Base-by-base conservation (phyloP, 2,329 filamentous ascomycete species). In the Escovopsis sp. region DNA sequence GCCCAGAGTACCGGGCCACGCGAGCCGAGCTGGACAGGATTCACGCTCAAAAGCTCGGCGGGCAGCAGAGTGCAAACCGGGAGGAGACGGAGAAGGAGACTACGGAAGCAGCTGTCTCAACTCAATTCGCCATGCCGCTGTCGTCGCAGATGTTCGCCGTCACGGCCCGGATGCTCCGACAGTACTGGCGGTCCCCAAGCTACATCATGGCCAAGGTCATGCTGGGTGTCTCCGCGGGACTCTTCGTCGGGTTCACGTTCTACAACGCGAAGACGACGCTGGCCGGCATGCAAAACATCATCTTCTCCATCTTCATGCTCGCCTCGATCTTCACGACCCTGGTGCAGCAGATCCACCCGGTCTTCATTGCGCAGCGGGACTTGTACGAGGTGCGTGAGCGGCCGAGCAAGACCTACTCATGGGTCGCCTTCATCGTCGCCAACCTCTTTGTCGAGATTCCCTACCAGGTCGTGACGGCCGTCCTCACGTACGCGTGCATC, bases 161-260 rank as follows among this genome's bases (percentile, higher is more conserved):
- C 36, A 76, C 75, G 2, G 51, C 68, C 8, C 77, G 85, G 44
- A 75, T 87, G 6, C 87, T 87, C 61, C 73, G 85, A 53, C 85
- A 91, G 55, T 88, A 88, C 67, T 89, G 85, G 83, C 74, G 85
- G 38, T 85, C 77, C 43, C 85, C 85, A 0, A 68, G 69, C 10
- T 91, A 91, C 60, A 77, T 91, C 53, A 82, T 85, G 59, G 73
- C 82, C 44, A 89, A 89, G 63, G 58, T 74, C 2, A 57, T 69
- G 1, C 71, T 89, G 15, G 78, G 64, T 2, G 48, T 72, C 41
- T 67, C 76, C 43, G 68, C 75, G 23, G 67, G 72, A 6, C 65
- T 89, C 2, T 88, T 88, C 55, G 80, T 87, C 45, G 83, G 82
- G 1, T 83, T 85, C 57, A 81, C 78, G 0, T 85, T 87, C 58